phyloP scores from a whole-genome alignment of 805 yeast genomes.

The Wickerhamomyces subpelliculosus region DNA sequence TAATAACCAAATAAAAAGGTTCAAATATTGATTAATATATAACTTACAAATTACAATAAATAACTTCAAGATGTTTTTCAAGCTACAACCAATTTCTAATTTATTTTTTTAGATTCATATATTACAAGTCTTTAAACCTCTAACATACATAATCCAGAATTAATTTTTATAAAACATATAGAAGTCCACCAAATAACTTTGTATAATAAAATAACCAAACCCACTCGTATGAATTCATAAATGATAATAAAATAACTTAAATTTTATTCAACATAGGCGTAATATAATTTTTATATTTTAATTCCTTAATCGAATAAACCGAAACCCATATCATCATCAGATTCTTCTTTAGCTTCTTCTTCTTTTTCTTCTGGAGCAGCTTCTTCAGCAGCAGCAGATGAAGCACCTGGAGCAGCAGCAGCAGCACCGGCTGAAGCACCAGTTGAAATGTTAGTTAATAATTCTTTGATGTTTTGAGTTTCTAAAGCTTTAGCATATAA shows the following conservation, averaged over 20 bases:
- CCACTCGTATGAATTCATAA: no score
- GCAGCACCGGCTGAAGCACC: constrained; percentile 74
- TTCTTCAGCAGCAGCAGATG: constrained; percentile 55
- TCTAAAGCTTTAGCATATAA: constrained; percentile 83
- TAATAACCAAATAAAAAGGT: no score
- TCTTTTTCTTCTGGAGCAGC: constrained; percentile 56
- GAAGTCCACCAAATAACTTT: no score
- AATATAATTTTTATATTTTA: neutral
- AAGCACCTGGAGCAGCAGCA: constrained; percentile 58
- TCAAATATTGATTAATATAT: no score
- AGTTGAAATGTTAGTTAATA: constrained; percentile 59
- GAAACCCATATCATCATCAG: constrained; percentile 89
- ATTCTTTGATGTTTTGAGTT: constrained; percentile 78
- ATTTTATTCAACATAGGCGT: neutral
- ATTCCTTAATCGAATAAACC: constrained; percentile 76
- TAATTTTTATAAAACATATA: no score
- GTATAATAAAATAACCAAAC: no score
- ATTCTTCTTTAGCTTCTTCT: constrained; percentile 44
- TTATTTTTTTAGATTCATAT: neutral
- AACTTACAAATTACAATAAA: no score
- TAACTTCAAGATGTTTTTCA: no score
- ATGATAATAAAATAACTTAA: neutral
- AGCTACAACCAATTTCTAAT: neutral
- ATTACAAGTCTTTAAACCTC: neutral
- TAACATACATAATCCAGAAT: no score